Base-by-base conservation (phyloP, 495 filamentous ascomycete genomes). In the Penicillium waksmanii region DNA sequence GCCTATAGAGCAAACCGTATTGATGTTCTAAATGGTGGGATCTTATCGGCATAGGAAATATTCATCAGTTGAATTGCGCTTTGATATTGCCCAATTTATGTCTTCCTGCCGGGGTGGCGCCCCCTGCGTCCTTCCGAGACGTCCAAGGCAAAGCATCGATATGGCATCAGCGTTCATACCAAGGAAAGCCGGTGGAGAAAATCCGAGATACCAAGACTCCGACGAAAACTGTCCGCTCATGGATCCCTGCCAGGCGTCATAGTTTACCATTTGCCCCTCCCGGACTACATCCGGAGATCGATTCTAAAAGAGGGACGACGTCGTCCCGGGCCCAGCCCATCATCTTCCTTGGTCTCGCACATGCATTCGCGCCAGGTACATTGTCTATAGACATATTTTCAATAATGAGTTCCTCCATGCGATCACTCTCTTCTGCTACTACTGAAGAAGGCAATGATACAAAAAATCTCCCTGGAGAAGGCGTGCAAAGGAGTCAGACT, bases 161-260 rank as follows among this genome's bases (percentile, higher is more conserved):
- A 42, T 43, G 15, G 21, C 21, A 48, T 48, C 46, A 48, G 46
- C 19, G 23, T 23, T 10, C 10, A 55, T 60, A 54, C 57, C 57
- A 60, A 55, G 44, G 21, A 55, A 50, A 11, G 21, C 51, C 43
- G 34, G 57, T 60, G 57, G 43, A 54, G 34, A 50, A 42, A 19
- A 27, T 19, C 44, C 43, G 49, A 53, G 43, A 59, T 38, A 42
- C 42, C 57, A 54, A 53, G 51, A 49, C 19, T 13, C 10, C 21
- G 31, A 59, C 40, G 42, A 53, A 27, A 59, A 48, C 19, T 31
- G 33, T 43, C 47, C 18, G 19, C 34, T n/a, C 8, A 33, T 38
- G 19, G 50, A 59, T 60, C 57, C 57, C 42, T 60, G 57, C 21
- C 38, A 48, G 51, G 49, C 27, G 50, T 48, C 56, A 52, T 46